These are phyloP conservation scores for Aspergillus leporis DNA, from an alignment of 495 filamentous ascomycete species.

Conservation along the genomic window DNA sequence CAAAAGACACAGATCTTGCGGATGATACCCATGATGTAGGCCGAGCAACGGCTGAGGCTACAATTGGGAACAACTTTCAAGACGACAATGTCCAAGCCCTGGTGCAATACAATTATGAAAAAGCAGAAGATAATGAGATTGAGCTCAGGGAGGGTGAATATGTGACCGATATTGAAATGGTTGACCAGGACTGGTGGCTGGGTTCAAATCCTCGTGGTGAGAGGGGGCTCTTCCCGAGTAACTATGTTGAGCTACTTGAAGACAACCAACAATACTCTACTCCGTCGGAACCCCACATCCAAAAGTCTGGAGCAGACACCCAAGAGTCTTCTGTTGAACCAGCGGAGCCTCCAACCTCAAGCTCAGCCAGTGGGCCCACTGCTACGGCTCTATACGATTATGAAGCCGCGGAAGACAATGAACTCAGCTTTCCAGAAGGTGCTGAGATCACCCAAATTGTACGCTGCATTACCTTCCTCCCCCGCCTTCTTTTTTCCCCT, in stretches of 20 bases:
- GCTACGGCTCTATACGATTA: slow-evolving; percentile 94
- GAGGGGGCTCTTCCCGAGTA: slow-evolving; percentile 88
- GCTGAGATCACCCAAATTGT: slow-evolving; percentile 70
- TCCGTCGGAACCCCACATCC: slow-evolving; percentile 21
- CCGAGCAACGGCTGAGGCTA: slow-evolving; percentile 60
- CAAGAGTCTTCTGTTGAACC: slow-evolving; percentile 28
- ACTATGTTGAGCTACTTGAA: slow-evolving; percentile 88
- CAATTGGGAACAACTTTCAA: slow-evolving; percentile 31
- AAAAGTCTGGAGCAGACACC: slow-evolving; percentile 32
- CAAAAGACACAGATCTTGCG: slow-evolving; percentile 62
- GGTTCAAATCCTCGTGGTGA: slow-evolving; percentile 81
- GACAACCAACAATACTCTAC: slow-evolving; percentile 38
- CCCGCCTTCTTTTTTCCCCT: neutral
- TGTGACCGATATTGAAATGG: slow-evolving; percentile 96
- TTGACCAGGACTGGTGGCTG: slow-evolving; percentile 97
- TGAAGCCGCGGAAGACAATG: slow-evolving; percentile 96
- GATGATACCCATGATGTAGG: slow-evolving; percentile 65
- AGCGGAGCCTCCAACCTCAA: slow-evolving; percentile 7
- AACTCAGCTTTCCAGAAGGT: slow-evolving; percentile 89
- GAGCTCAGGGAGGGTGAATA: slow-evolving; percentile 87
- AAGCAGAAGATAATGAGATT: slow-evolving; percentile 94
- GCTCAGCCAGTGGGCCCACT: slow-evolving; percentile 49
- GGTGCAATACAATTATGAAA: slow-evolving; percentile 94
- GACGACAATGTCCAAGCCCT: slow-evolving; percentile 66
- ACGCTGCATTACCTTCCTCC: slow-evolving; percentile 27